Evolutionary conservation across 2,329 filamentous ascomycete species (phyloP), one percentile per base, ranked within the genome.

Genomic region (Penicillium crustosum): DNA sequence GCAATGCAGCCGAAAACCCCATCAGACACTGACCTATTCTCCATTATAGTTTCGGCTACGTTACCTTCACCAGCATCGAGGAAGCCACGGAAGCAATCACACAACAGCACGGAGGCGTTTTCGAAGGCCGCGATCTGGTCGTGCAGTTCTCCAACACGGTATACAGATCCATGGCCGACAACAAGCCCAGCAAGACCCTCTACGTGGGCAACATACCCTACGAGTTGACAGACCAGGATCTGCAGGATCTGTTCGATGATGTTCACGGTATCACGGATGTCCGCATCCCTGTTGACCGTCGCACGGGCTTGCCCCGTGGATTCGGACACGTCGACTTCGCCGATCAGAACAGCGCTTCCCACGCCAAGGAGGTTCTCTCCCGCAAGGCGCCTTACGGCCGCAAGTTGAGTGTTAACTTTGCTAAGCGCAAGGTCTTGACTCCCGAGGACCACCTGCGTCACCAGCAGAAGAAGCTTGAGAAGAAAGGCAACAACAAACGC

Each of bases 171-270:
- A 4, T 19, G 49, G 69, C 61, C 51, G 61, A 61, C 2, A 8
- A 1, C 53, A 53, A 61, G 41, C 86, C 87, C 3, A 83, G 83
- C 51, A 85, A 82, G 69, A 90, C 87, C 1, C 78, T 96, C 35
- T 96, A 89, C 79, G 84, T 96, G 66, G 91, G 91, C 65, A 94
- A 94, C 79, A 86, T 96, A 76, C 87, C 90, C 12, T 94, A 89
- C 71, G 89, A 95, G 77, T 89, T 93, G 79, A 89, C 89, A 9
- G 91, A 96, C 70, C 84, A 85, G 53, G 91, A 96, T 68, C 80
- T 96, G 53, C 92, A 93, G 76, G 82, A 86, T 53, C 76, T 95
- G 27, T 93, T 96, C 82, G 79, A 82, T 57, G 82, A 85, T 25
- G 80, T 95, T 59, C 78, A 82, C 49, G 88, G 90, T 72, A 82